These are phyloP conservation scores for Botrytis pseudocinerea DNA, from an alignment of 2,329 filamentous ascomycete genomes.

Conservation along the genomic window DNA sequence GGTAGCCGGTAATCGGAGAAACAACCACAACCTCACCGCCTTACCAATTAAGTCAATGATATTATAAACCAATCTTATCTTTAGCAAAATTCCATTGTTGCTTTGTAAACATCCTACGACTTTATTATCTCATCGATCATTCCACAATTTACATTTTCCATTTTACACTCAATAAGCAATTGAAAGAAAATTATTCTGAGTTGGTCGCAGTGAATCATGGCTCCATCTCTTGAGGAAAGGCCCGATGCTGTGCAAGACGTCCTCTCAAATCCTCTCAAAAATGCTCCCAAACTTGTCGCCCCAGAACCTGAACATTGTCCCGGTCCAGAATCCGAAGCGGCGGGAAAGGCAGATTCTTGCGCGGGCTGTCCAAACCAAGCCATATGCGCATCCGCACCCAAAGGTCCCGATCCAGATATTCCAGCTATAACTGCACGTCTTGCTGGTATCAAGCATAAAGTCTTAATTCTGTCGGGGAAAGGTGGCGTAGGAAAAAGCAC, in stretches of 20 bases:
- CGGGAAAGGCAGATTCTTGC: constrained; percentile 77
- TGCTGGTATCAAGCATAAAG: constrained; percentile 81
- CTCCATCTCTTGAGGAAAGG: constrained; percentile 79
- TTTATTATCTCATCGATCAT: neutral
- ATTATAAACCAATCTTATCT: constrained; percentile 1
- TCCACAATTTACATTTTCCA: neutral
- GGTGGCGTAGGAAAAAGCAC: constrained; percentile 97
- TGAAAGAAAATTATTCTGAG: neutral
- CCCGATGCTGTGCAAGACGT: constrained; percentile 67
- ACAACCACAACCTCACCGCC: constrained; percentile 8
- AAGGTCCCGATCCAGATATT: constrained; percentile 94
- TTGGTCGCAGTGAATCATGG: constrained; percentile 55
- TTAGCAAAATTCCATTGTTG: constrained; percentile 5
- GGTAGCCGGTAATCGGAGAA: neutral
- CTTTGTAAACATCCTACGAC: constrained; percentile 22
- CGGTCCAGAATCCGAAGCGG: constrained; percentile 76
- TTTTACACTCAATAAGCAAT: neutral
- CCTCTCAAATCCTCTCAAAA: constrained; percentile 72
- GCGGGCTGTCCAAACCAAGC: constrained; percentile 93
- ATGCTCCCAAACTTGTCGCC: constrained; percentile 81
- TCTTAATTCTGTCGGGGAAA: constrained; percentile 88
- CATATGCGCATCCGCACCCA: constrained; percentile 91
- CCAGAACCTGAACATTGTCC: constrained; percentile 97
- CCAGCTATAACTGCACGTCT: constrained; percentile 83
- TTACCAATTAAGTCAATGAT: constrained; percentile 18